These are phyloP conservation scores for Calonectria henricotiae DNA, from an alignment of 2,329 filamentous ascomycete genomes.

Conservation along the genomic window DNA sequence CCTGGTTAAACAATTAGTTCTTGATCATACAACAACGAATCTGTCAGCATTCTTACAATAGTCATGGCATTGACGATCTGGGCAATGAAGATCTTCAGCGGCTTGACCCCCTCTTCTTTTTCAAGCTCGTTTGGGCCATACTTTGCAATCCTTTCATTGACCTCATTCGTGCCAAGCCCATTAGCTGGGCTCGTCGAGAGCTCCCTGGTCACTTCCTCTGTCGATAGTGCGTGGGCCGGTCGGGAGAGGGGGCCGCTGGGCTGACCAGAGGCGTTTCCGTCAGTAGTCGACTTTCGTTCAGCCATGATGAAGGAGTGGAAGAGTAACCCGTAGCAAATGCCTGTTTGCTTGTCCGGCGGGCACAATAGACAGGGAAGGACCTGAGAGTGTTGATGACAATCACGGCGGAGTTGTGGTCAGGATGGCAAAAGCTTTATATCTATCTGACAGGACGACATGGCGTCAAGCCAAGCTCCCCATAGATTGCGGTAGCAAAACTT, in stretches of 20 bases:
- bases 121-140: constrained; percentile 74
- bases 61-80: constrained; percentile 76
- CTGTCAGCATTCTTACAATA: constrained; percentile 56
- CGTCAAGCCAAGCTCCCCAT: background rate
- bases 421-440: constrained; percentile 22
- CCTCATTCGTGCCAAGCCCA: constrained; percentile 70
- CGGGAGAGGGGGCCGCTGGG: constrained; percentile 62
- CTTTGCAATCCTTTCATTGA: constrained; percentile 64
- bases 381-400: constrained; percentile 5
- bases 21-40: background rate
- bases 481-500: background rate
- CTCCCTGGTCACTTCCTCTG: constrained; percentile 66
- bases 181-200: constrained; percentile 68
- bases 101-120: constrained; percentile 63
- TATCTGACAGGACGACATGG: constrained; percentile 3
- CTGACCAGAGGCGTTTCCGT: constrained; percentile 52
- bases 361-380: constrained; percentile 8
- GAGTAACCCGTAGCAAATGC: constrained; percentile 19
- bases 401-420: background rate
- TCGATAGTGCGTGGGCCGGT: constrained; percentile 72
- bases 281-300: background rate
- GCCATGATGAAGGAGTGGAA: constrained; percentile 5
- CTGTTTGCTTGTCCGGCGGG: constrained; percentile 21
- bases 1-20: constrained; percentile 38
- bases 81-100: constrained; percentile 71